Evolutionary conservation across 768 basidiomycete species (phyloP), one percentile per base, ranked within the genome.

Genomic region (Suillus spraguei): DNA sequence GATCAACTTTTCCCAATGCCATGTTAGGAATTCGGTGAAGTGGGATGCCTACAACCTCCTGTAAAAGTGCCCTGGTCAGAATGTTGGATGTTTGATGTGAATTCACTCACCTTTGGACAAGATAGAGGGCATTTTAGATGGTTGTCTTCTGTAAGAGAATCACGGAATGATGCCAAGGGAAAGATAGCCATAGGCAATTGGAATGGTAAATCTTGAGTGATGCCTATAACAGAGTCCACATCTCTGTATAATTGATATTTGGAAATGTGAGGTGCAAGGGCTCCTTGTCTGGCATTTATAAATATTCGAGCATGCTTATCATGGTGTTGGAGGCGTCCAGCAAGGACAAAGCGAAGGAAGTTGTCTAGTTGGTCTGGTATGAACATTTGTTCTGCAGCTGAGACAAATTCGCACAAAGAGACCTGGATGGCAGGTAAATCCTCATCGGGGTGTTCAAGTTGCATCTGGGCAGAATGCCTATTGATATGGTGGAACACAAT

Each of bases 11-110:
- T 7, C 60, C 60, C 4, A 65, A 38, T 9, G 60, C 35, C 9
- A 59, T 24, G 35, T 65, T 65, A 1, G 64, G 64, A 39, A 65
- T 62, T 10, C 8, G 17, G 47, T 62, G 38, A 54, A 65, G 55
- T 4, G 60, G 55, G 10, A 47, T 4, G 62, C 42, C 42, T 44
- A 20, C 2, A 2, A 44, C 42, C 9, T n/a, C 7, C 20, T 44
- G 9, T 44, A 9, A n/a, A n/a, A 5, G 3, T 9, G 2, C 1
- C 0, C 1, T 8, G 3, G 8, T 44, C 8, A 44, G 42, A 44
- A 44, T 44, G 6, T 1, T 44, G 8, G 20, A 20, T 44, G 8
- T 44, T 20, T 8, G 20, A 17, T 9, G 2, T 20, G 1, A 28
- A 28, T 28, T 2, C 28, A 28, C 28, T 2, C 2, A 44, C 42